Evolutionary conservation across 2,329 filamentous ascomycete species (phyloP), one percentile per base, ranked within the genome.

Genomic region (Ophiostoma piceae): DNA sequence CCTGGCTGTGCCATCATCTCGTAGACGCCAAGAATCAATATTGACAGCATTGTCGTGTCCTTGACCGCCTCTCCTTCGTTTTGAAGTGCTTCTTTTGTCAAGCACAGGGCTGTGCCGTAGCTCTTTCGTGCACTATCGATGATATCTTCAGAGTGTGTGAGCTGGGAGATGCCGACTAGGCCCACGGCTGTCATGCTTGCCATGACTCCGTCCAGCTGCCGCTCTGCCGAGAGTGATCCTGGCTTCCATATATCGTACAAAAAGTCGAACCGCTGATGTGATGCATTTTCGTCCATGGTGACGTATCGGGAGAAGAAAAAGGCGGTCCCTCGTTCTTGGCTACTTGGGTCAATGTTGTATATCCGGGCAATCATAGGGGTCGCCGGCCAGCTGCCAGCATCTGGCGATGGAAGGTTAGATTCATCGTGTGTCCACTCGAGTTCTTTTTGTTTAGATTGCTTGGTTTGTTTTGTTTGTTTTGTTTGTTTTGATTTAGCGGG

Each of bases 141-240:
- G 5, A 83, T 79, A 22, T 81, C 77, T 5, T 77, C 75, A 22
- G 79, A 80, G 65, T 77, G 77, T 0, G 79, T 82, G 66, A 83
- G 76, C 73, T 84, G 81, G 11, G 84, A 82, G 66, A 85, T 78
- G 8, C 83, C 83, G 41, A 83, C 81, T 7, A 87, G 77, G 16
- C 85, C 85, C 7, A 87, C 84, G 5, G 85, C 84, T 14, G 81
- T 82, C 78, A 87, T 84, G 73, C 83, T 83, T 22, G 83, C 80
- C 32, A 84, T 79, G 29, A 84, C 81, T 12, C 81, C 79, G 73
- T 85, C 84, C 14, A 79, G 71, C 16, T 79, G 75, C 37, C 76
- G 75, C 4, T 78, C 76, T 2, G 77, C 73, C 11, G 73, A 71
- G 4, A 76, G 75, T n/a, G 75, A 75, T 7, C 77, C 79, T 0